Evolutionary conservation across 306 rosid genomes (phyloP).

Genomic region (Trifolium pratense): DNA sequence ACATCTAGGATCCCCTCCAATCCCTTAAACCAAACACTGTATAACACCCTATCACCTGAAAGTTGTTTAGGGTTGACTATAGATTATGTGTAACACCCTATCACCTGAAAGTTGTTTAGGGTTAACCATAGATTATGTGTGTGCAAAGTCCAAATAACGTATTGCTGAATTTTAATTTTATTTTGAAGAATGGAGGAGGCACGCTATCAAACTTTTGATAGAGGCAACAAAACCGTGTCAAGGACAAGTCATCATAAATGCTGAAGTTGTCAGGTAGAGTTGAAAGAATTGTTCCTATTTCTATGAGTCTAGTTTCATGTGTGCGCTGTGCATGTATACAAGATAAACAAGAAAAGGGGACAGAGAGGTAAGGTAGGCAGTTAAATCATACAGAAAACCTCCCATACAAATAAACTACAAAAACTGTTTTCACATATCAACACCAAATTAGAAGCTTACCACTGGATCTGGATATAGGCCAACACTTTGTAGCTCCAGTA

Average conservation of each 20-base stretch:
- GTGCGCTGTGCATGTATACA: constrained; percentile 18
- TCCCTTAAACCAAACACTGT: too few relatives aligned
- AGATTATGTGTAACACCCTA: too few relatives aligned
- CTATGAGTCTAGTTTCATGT: constrained; percentile 12
- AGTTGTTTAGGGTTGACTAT: too few relatives aligned
- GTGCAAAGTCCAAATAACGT: too few relatives aligned
- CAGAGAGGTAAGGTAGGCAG: constrained; percentile 6
- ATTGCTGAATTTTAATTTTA: not conserved
- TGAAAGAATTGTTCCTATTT: constrained; percentile 26
- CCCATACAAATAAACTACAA: constrained; percentile 10
- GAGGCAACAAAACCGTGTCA: constrained; percentile 23
- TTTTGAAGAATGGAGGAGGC: constrained; percentile 8
- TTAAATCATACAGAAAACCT: constrained; percentile 28
- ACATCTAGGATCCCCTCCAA: too few relatives aligned
- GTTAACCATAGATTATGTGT: too few relatives aligned
- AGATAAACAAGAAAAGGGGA: not conserved
- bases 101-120: too few relatives aligned
- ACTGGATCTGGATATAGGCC: constrained; percentile 77
- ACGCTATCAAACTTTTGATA: not conserved
- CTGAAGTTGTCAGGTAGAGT: not conserved
- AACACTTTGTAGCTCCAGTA: constrained; percentile 77
- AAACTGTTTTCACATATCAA: constrained; percentile 24
- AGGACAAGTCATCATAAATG: constrained; percentile 14
- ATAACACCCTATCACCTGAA: too few relatives aligned
- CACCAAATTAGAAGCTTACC: constrained; percentile 55